A percentile compares a stretch with the other conserved stretches of the same genome.
Evolutionary conservation across 768 basidiomycete species (phyloP).

Genomic region (Glaciozyma antarctica): DNA sequence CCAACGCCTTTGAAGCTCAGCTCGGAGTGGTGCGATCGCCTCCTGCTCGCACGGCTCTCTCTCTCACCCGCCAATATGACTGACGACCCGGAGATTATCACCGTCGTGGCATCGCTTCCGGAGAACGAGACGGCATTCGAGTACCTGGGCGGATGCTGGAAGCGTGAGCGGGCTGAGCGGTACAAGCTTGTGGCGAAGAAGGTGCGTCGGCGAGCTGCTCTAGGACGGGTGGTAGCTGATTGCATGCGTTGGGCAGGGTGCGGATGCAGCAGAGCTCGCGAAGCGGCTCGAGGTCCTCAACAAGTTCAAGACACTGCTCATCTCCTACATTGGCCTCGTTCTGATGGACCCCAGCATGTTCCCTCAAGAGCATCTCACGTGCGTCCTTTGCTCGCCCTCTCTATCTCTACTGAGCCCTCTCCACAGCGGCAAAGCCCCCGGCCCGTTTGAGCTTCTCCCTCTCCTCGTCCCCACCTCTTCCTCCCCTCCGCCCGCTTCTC

Average conservation of each 20-base stretch:
- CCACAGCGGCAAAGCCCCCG: slow-evolving; percentile 53
- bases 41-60: slow-evolving; percentile 76
- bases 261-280: slow-evolving; percentile 39
- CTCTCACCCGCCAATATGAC: slow-evolving; percentile 56
- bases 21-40: slow-evolving; percentile 58
- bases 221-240: neutral
- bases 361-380: slow-evolving; percentile 52
- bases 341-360: slow-evolving; percentile 93
- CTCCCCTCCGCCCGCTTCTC: slow-evolving; percentile 45
- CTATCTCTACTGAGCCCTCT: neutral
- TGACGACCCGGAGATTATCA: slow-evolving; percentile 40
- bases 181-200: slow-evolving; percentile 48
- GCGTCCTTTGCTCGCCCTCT: neutral
- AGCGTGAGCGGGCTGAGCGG: slow-evolving; percentile 52
- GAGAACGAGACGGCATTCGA: slow-evolving; percentile 71
- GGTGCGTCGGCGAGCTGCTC: slow-evolving; percentile 41
- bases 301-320: slow-evolving; percentile 66
- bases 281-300: slow-evolving; percentile 58
- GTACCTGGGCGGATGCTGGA: slow-evolving; percentile 86
- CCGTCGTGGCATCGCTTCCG: slow-evolving; percentile 58
- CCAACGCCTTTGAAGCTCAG: slow-evolving; percentile 35
- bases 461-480: slow-evolving; percentile 60
- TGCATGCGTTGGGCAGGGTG: slow-evolving; percentile 1
- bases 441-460: slow-evolving; percentile 68
- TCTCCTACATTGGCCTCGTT: slow-evolving; percentile 73